Conservation (phyloP, 2,329 filamentous ascomycete genomes). For the Hypoxylon sp. region DNA sequence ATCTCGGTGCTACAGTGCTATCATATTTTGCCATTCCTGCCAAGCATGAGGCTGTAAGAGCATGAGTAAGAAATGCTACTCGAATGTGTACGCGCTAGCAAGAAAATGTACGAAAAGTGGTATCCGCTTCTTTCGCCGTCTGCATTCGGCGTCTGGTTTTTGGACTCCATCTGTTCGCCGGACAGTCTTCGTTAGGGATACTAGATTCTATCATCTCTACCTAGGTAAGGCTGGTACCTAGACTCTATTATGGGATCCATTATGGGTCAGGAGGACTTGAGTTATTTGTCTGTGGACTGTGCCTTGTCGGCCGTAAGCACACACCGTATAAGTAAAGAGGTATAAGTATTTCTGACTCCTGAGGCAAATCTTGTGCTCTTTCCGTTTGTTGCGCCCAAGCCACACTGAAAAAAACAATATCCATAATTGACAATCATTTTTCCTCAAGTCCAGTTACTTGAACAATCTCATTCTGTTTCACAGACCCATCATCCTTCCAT, state of each 20-base stretch:
- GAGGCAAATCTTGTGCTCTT: conserved; percentile 19
- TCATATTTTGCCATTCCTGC: conserved; percentile 23
- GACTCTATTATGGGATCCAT: conserved; percentile 9
- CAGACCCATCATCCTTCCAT: conserved; percentile 14
- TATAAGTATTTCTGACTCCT: conserved; percentile 43
- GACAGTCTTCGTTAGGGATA: conserved; percentile 25
- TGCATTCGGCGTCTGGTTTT: conserved; percentile 33
- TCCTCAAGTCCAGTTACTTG: conserved; percentile 19
- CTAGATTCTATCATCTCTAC: conserved; percentile 10
- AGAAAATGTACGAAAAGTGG: conserved; percentile 21
- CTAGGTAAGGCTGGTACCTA: neutral
- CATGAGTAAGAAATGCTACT: conserved; percentile 41
- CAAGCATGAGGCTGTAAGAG: conserved; percentile 43
- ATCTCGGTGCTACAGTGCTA: conserved; percentile 20
- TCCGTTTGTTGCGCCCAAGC: conserved; percentile 22
- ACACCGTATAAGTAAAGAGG: conserved; percentile 23
- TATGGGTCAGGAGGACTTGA: conserved; percentile 22
- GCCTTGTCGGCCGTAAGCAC: conserved; percentile 19
- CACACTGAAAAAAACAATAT: conserved; percentile 19
- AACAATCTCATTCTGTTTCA: conserved; percentile 19
- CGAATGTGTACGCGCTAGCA: conserved; percentile 25
- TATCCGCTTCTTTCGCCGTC: conserved; percentile 23
- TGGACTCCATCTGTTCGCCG: conserved; percentile 12
- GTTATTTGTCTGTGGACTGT: conserved; percentile 26
- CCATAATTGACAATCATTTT: conserved; percentile 1